Evolutionary conservation across 2,329 filamentous ascomycete genomes (phyloP), one percentile per base, ranked within the genome.

Genomic region (Fusarium luffae): DNA sequence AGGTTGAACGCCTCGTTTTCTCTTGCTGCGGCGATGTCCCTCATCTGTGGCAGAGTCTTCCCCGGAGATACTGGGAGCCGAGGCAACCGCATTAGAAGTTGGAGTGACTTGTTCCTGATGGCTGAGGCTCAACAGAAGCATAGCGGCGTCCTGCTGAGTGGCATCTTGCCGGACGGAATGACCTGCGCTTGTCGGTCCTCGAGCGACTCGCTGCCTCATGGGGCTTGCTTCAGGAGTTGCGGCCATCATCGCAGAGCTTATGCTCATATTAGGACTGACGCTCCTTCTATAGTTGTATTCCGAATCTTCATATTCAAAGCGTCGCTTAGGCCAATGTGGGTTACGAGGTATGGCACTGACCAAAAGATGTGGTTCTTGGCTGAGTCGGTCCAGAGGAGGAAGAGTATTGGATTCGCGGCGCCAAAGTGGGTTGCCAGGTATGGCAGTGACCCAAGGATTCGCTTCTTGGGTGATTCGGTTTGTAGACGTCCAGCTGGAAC

Each of bases 21-120:
- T 69, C 64, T 75, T 75, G 43, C 46, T 69, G 14, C 72, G 69
- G 48, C 72, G 69, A 50, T 74, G 74, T 19, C 46, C 48, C n/a
- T 72, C 66, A 7, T 46, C 30, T 8, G 52, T 10, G 2, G 11
- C 28, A 8, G 43, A 32, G 14, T n/a, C 34, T n/a, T 42, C 25
- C 18, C 27, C 30, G 12, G 47, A 14, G 23, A 23, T 19, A 9
- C 14, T 25, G 5, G 25, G n/a, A 10, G 60, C 40, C 19, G 44
- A 49, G 18, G 23, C 42, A 18, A 28, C 12, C 3, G 23, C 46
- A n/a, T 30, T 52, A 12, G 61, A 30, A 28, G 41, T 14, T 14
- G 54, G 55, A 25, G 40, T 21, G 5, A 37, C 44, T 19, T 65
- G 66, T 7, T 66, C 60, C 6, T 51, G 67, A 47, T 61, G 71